Evolutionary conservation across 176 grass and related monocot genomes (phyloP), one percentile per base, ranked within the genome.

Genomic region (Panicum miliaceum): DNA sequence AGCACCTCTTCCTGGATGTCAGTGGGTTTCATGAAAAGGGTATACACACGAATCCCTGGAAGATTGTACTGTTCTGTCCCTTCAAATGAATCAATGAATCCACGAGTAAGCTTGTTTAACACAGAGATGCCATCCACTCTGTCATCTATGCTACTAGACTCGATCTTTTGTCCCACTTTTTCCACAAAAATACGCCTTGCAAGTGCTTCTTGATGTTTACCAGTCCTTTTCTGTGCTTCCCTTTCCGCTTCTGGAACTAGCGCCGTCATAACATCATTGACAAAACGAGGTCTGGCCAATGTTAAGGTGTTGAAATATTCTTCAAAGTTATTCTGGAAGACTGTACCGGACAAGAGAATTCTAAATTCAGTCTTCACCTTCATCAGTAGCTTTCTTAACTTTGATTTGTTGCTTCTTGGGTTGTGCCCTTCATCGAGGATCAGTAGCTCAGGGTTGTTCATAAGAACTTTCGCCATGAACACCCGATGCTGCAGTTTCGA

Each of bases 341-440:
- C 61, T 8, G 95, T 97, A 29, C 95, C 95, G 22, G 95, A 97
- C 82, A 97, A 79, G 82, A 97, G 92, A 78, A 97, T 80, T 89
- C 92, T 90, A 15, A 81, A 94, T 47, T 97, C 92, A 38, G 95
- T 97, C 66, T 93, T 94, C 81, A 94, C 92, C 56, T 93, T 94
- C 95, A 94, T 94, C 72, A 97, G 81, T 7, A 88, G 41, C 67
- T 71, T 94, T 87, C 95, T 89, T 61, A 97, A 81, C 82, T 91
- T 94, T 5, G 95, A 94, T 46, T 70, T 88, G 34, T 81, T 94
- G 82, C 92, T 97, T 88, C 95, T 97, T 8, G 95, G 95, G 73
- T 97, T 97, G 75, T 97, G 95, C 26, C 95, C 95, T 80, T 97
- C 95, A 71, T 97, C 95, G 13, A 97, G 82, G 84, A 97, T 89